Base-by-base conservation (phyloP, 2,329 filamentous ascomycete genomes). In the Eurotiales sp. region DNA sequence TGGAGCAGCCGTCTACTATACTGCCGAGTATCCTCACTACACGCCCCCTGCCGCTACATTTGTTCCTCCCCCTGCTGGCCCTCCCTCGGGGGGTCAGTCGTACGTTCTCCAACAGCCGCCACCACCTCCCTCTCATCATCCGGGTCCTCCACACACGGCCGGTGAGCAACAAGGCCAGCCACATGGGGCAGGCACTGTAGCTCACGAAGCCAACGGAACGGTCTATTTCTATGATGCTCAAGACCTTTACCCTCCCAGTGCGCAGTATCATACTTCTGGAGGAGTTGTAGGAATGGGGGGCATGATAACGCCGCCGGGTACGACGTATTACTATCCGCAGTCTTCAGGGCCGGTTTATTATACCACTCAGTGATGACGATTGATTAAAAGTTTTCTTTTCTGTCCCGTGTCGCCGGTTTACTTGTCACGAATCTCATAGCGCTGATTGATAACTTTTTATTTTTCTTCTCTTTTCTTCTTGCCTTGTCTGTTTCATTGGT, bases 201-300 rank as follows among this genome's bases (percentile, higher is more conserved):
- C 90, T 0, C 91, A 96, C 68, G 92, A 97, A 73, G 85, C 86
- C 57, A 95, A 96, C 60, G 93, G 93, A 55, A 97, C 95, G 81
- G 90, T 96, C 1, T 97, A 95, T 69, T 99, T 96, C 67, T 99
- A 96, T 66, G 91, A 90, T 62, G 88, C 95, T 64, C 80, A 88
- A 7, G 79, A 84, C n/a, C 86, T 90, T 64, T 74, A 91, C 37
- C 72, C 73, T 51, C 61, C 72, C 29, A 65, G 66, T 42, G 82
- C 80, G 57, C 72, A 75, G 25, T 73, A 76, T 50, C 64, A 76
- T 6, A 65, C 75, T 50, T 72, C 78, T 8, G 74, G 75, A 19
- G 81, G 78, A 39, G 76, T 84, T 41, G 77, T 86, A 55, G 84
- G 84, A 39, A 89, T 91, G 81, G 85, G 84, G 56, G 86, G 87